Percentiles rank a stretch among this genome's conserved stretches.
phyloP scores from a whole-genome alignment of 148 eudicot species.

The Drosera capensis region DNA sequence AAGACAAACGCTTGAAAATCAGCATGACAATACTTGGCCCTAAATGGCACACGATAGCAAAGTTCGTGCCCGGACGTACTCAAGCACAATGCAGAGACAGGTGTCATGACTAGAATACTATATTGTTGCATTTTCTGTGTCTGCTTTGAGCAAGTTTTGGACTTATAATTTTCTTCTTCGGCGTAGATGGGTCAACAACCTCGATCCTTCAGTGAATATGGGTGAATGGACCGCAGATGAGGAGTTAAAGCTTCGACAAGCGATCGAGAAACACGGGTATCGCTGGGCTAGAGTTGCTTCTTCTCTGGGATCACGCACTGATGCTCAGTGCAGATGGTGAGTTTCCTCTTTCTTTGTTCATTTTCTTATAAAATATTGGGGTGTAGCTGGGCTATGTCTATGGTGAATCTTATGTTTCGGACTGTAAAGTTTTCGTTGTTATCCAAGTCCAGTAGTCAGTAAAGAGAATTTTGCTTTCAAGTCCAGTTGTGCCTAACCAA shows the following conservation, averaged over 20 bases:
- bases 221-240: constrained; percentile 72
- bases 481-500: too few relatives aligned
- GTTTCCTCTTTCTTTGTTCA: too few relatives aligned
- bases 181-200: constrained; percentile 67
- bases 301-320: constrained; percentile 64
- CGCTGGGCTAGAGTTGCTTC: constrained; percentile 76
- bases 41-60: constrained; percentile 67
- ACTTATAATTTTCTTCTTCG: constrained; percentile 4
- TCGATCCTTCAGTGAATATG: constrained; percentile 54
- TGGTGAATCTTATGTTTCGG: too few relatives aligned
- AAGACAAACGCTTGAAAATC: constrained; percentile 73
- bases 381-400: too few relatives aligned
- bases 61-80: constrained; percentile 75
- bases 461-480: too few relatives aligned
- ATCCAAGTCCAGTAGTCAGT: too few relatives aligned
- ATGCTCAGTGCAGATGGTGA: constrained; percentile 74
- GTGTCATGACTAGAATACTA: constrained; percentile 13
- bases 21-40: constrained; percentile 63
- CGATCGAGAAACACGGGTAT: constrained; percentile 45
- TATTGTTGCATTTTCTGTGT: background rate
- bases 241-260: constrained; percentile 50
- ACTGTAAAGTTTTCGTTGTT: too few relatives aligned
- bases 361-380: too few relatives aligned
- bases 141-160: background rate
- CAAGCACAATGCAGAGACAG: constrained; percentile 91